Conservation (phyloP, 148 eudicot genomes). For the Vaccinium macrocarpon region DNA sequence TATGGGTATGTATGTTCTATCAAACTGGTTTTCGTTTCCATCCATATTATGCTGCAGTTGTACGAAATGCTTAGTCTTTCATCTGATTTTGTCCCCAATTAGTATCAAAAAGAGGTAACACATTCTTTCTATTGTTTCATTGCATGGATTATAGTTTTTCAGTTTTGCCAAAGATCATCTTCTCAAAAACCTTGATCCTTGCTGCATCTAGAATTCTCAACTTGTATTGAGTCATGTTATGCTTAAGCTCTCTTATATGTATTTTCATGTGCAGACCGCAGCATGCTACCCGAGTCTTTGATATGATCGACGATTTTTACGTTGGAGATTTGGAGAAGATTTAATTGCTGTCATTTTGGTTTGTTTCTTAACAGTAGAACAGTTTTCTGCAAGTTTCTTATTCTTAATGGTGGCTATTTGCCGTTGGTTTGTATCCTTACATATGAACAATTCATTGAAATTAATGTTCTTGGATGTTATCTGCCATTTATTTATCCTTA, state of each 20-base stretch:
- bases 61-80: background rate
- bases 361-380: slow-evolving; percentile 14
- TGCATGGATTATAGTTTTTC: background rate
- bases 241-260: background rate
- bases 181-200: background rate
- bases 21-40: background rate
- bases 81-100: slow-evolving; percentile 5
- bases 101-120: background rate
- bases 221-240: slow-evolving; percentile 2
- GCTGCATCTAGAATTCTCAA: background rate
- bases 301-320: slow-evolving; percentile 81
- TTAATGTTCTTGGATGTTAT: background rate
- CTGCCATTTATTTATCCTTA: background rate
- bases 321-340: slow-evolving; percentile 66
- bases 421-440: background rate
- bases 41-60: background rate
- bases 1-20: slow-evolving; percentile 53
- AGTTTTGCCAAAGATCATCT: background rate
- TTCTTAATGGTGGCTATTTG: background rate
- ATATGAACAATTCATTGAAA: background rate
- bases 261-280: slow-evolving; percentile 60
- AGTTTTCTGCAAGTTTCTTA: background rate
- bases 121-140: background rate
- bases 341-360: background rate
- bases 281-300: slow-evolving; percentile 87